phyloP scores from a whole-genome alignment of 2,329 filamentous ascomycete genomes.

The Leptographium galeiforme region DNA sequence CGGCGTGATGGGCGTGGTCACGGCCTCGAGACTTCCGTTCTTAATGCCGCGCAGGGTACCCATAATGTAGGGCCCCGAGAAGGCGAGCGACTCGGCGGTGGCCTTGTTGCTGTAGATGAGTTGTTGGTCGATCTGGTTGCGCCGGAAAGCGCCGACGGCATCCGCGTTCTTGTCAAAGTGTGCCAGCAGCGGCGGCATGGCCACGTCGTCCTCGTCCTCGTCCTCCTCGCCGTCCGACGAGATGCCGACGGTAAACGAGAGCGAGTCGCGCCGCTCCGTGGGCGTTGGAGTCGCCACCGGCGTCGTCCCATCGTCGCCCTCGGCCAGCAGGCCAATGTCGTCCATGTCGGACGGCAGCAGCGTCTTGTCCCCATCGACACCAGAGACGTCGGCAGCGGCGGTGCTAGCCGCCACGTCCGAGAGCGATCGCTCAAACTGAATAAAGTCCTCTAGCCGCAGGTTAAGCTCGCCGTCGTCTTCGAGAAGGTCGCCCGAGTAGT shows the following conservation, averaged over 20 bases:
- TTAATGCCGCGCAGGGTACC: conserved; percentile 50
- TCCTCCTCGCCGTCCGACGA: conserved; percentile 31
- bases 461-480: conserved; percentile 54
- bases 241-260: conserved; percentile 18
- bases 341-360: conserved; percentile 1
- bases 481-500: conserved; percentile 34
- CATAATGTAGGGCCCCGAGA: conserved; percentile 46
- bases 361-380: conserved; percentile 2
- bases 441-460: conserved; percentile 58
- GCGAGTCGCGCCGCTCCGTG: not conserved
- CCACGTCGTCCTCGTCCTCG: conserved; percentile 22
- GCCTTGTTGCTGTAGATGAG: conserved; percentile 47
- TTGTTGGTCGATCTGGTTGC: conserved; percentile 49
- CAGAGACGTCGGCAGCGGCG: conserved; percentile 2
- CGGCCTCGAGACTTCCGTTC: conserved; percentile 51
- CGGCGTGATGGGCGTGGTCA: conserved; percentile 55
- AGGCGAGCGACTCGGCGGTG: conserved; percentile 48
- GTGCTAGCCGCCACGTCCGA: conserved; percentile 18
- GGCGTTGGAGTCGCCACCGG: conserved; percentile 23
- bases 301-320: conserved; percentile 35
- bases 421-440: conserved; percentile 42
- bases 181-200: conserved; percentile 39
- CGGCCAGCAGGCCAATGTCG: conserved; percentile 15
- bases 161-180: conserved; percentile 54
- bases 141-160: conserved; percentile 67